A percentile compares a stretch with the other conserved stretches of the same genome.
phyloP scores from a whole-genome alignment of 257 asterid species.

The Eustoma russellianum region DNA sequence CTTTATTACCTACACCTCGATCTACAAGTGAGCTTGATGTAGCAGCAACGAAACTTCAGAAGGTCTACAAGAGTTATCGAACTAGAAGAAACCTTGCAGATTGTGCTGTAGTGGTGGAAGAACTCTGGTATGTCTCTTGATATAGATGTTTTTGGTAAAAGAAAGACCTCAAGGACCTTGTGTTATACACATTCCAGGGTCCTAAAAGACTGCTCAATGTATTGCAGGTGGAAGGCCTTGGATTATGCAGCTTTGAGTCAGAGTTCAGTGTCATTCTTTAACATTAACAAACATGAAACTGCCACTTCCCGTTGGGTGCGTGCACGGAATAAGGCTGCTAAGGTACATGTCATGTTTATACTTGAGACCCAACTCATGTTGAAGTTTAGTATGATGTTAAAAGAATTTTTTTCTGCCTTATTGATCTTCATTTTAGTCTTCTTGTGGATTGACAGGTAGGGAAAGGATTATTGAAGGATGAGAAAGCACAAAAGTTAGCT shows the following conservation, averaged over 20 bases:
- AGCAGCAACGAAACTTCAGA: constrained; percentile 38
- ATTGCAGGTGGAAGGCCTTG: constrained; percentile 61
- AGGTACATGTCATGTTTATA: constrained; percentile 20
- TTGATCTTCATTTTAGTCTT: background rate
- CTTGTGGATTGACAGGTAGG: constrained; percentile 41
- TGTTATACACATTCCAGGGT: background rate
- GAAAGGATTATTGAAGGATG: constrained; percentile 59
- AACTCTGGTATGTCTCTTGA: constrained; percentile 29
- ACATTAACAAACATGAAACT: constrained; percentile 38
- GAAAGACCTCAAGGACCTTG: background rate
- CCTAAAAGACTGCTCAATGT: background rate
- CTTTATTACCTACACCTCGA: constrained; percentile 17
- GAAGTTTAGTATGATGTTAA: background rate
- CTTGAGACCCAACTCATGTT: background rate
- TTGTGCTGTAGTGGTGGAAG: constrained; percentile 42
- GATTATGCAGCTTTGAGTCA: constrained; percentile 45
- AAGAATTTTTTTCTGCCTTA: background rate
- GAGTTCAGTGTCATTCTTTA: constrained; percentile 52
- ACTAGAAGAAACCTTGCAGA: constrained; percentile 45
- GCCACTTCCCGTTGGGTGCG: constrained; percentile 59
- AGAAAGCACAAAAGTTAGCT: constrained; percentile 65
- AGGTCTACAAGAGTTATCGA: constrained; percentile 40
- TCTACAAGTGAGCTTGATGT: constrained; percentile 29
- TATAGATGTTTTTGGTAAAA: constrained; percentile 4
- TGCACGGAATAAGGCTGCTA: constrained; percentile 52